Evolutionary conservation across 345 rosid species (phyloP).

Genomic region (Lumnitzera racemosa): DNA sequence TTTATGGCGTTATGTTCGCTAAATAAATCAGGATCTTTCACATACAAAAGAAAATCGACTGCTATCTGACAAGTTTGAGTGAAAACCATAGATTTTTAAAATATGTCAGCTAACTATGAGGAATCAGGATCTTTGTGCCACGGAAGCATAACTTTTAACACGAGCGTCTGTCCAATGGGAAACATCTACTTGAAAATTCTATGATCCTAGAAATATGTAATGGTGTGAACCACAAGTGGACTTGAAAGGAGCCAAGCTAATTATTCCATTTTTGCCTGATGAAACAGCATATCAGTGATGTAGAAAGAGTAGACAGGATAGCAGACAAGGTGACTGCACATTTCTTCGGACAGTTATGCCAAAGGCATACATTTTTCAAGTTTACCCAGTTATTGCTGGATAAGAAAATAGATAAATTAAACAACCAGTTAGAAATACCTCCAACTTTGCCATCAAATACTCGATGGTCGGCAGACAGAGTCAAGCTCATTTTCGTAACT

Average conservation of each 20-base stretch:
- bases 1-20: not conserved
- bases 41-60: not conserved
- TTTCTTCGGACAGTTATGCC: too few species aligned
- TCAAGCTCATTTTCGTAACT: slow-evolving; percentile 75
- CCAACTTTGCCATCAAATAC: slow-evolving; percentile 92
- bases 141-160: too few species aligned
- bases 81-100: not conserved
- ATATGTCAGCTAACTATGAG: not conserved
- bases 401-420: not conserved
- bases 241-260: too few species aligned
- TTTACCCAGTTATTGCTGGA: not conserved
- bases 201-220: too few species aligned
- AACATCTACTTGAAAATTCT: too few species aligned
- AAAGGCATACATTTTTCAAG: not conserved
- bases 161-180: too few species aligned
- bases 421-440: slow-evolving; percentile 31
- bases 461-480: slow-evolving; percentile 89
- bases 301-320: too few species aligned
- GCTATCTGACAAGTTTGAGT: too few species aligned
- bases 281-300: too few species aligned
- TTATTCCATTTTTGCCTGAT: too few species aligned
- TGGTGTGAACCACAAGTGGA: too few species aligned
- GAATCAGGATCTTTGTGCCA: not conserved
- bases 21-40: not conserved
- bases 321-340: too few species aligned